Evolutionary conservation across 202 grass and related monocot genomes (phyloP).

Genomic region (Musa balbisiana): DNA sequence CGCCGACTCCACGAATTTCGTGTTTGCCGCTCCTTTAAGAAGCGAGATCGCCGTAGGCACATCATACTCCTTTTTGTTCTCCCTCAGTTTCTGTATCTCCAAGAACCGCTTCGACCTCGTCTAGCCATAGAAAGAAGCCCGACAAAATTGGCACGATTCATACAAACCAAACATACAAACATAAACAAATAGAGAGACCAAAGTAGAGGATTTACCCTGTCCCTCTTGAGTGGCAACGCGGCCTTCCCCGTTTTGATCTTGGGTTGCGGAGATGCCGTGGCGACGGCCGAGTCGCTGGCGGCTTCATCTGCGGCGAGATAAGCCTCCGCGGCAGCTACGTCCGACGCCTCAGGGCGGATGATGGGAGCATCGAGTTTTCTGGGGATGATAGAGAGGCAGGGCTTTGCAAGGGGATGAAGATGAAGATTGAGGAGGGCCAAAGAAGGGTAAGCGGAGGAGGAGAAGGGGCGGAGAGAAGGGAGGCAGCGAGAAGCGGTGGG

Average conservation of each 20-base stretch:
- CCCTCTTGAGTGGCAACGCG: conserved; percentile 73
- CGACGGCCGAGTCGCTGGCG: conserved; percentile 18
- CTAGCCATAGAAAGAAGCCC: conserved; percentile 27
- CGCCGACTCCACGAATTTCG: conserved; percentile 59
- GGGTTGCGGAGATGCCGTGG: conserved; percentile 45
- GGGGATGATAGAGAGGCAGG: conserved; percentile 32
- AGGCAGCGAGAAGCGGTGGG: conserved; percentile 5
- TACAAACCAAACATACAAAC: background rate
- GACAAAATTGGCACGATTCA: background rate
- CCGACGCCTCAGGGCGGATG: conserved; percentile 27
- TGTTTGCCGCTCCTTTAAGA: conserved; percentile 58
- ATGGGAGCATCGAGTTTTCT: background rate
- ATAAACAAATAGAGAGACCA: background rate
- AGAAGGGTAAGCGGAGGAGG: conserved; percentile 35
- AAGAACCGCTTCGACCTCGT: conserved; percentile 89
- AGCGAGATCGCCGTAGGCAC: conserved; percentile 63
- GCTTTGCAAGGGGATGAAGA: conserved; percentile 22
- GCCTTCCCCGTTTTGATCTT: conserved; percentile 83
- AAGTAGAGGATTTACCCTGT: conserved; percentile 44
- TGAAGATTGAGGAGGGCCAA: conserved; percentile 22
- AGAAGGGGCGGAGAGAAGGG: conserved; percentile 26
- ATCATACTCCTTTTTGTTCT: conserved; percentile 86
- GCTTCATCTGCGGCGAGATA: conserved; percentile 30
- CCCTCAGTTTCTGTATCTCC: conserved; percentile 93
- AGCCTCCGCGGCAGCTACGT: conserved; percentile 40